Evolutionary conservation across 2,329 filamentous ascomycete genomes (phyloP).

Genomic region (Aspergillus awamori): DNA sequence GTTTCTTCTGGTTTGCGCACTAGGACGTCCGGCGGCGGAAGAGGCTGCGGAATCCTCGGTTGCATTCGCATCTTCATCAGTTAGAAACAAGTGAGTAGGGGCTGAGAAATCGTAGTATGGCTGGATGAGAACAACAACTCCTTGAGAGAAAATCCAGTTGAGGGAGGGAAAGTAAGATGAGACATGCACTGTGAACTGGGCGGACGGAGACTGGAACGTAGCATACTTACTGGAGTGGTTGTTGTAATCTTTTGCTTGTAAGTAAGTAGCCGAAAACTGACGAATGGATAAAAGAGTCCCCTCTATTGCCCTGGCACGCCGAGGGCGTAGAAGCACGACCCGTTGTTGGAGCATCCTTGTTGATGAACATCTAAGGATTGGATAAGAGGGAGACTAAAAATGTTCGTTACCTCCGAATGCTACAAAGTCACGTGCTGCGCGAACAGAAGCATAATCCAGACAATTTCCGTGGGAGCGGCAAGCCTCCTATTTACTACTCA

Average conservation of each 20-base stretch:
- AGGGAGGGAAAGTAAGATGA: background rate
- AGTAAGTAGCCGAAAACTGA: conserved; percentile 30
- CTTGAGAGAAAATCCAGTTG: background rate
- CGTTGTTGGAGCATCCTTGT: conserved; percentile 34
- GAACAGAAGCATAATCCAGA: background rate
- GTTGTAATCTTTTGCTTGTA: conserved; percentile 21
- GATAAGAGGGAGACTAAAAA: background rate
- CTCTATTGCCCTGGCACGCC: conserved; percentile 19
- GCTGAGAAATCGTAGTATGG: background rate
- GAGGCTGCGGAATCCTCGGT: background rate
- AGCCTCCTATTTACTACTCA: background rate
- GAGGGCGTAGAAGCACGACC: conserved; percentile 7
- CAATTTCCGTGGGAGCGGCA: too few relatives aligned
- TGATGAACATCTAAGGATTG: background rate
- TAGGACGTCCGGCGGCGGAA: conserved; percentile 1
- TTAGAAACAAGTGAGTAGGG: background rate
- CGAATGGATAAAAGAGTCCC: conserved; percentile 23
- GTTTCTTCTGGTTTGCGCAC: conserved; percentile 11
- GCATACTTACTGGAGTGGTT: conserved; percentile 31
- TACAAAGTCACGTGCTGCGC: conserved; percentile 13
- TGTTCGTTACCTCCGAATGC: conserved; percentile 3
- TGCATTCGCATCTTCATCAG: background rate
- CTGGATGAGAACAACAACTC: background rate
- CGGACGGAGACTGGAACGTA: background rate
- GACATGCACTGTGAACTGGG: background rate